These are phyloP conservation scores for Aethionema arabicum DNA, from an alignment of 345 rosid species.

Conservation along the genomic window DNA sequence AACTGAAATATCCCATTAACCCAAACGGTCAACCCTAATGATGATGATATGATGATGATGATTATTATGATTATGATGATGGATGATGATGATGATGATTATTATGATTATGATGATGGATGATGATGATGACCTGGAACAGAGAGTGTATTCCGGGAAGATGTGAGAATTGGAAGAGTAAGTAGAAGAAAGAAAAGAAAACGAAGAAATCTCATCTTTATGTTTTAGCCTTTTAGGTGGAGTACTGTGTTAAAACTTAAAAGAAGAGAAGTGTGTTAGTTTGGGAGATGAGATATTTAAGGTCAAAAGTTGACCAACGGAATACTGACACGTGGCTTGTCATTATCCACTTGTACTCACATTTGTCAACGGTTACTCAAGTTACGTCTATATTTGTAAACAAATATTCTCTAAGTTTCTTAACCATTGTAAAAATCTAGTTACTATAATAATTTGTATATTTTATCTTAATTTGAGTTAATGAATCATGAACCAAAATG, in stretches of 20 bases:
- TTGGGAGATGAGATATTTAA: constrained; percentile 34
- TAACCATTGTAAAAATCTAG: too few species aligned
- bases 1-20: too few species aligned
- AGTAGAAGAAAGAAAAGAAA: constrained; percentile 28
- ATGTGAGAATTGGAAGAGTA: constrained; percentile 29
- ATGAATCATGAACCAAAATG: too few species aligned
- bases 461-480: too few species aligned
- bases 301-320: constrained; percentile 24
- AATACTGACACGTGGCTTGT: constrained; percentile 16
- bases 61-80: too few species aligned
- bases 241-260: constrained; percentile 18
- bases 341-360: not conserved
- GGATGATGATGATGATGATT: not conserved
- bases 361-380: not conserved
- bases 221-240: constrained; percentile 12
- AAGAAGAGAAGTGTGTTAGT: constrained; percentile 23
- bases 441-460: too few species aligned
- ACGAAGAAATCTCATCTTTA: constrained; percentile 27
- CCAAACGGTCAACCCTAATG: too few species aligned
- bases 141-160: constrained; percentile 14
- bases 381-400: too few species aligned
- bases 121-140: constrained; percentile 24
- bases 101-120: too few species aligned
- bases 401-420: too few species aligned
- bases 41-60: not conserved